Base-by-base conservation (phyloP, 805 yeast species). In the Candida incommunis region DNA sequence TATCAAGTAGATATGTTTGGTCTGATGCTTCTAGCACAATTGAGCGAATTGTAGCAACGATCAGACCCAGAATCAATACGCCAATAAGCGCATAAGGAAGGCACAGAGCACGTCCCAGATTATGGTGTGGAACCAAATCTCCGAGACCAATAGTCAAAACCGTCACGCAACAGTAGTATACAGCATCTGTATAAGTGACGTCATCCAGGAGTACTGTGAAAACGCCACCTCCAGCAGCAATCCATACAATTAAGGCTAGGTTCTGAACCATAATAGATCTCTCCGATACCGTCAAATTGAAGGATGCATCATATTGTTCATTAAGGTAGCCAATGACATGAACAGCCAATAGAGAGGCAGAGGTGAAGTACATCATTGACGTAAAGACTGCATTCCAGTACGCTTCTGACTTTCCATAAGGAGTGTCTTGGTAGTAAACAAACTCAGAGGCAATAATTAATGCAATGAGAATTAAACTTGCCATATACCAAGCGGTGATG, bases 71-170 rank as follows among this genome's bases (percentile, higher is more conserved):
- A 25, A 78, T 62, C 29, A 85, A 60, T 16, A 85, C 74, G 0
- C 94, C 94, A n/a, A 74, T 61, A 11, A 82, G 57, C 3, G 90
- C 76, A 63, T 77, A 82, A 2, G 80, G 55, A 45, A 84, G 62
- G 1, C 73, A 66, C 50, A 81, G 61, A 1, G 76, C 78, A 56
- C 75, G 74, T 0, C 80, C 70, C 0, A 75, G 75, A 2, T 69
- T 62, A 1, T 70, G 58, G 0, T 47, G 31, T 0, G 94, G 88
- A 0, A 69, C 63, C 25, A 79, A 68, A 53, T 81, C 88, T 34
- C 94, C 94, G n/a, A 80, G 64, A 0, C 95, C 95, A 31, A 85
- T 73, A 1, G 95, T 85, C 41, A 82, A 65, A 31, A 82, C 64
- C 0, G 92, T 77, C 1, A 81, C 84, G 4, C 74, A 72, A 53